phyloP scores from a whole-genome alignment of 2,329 filamentous ascomycete genomes.

The Fusarium zealandicum region DNA sequence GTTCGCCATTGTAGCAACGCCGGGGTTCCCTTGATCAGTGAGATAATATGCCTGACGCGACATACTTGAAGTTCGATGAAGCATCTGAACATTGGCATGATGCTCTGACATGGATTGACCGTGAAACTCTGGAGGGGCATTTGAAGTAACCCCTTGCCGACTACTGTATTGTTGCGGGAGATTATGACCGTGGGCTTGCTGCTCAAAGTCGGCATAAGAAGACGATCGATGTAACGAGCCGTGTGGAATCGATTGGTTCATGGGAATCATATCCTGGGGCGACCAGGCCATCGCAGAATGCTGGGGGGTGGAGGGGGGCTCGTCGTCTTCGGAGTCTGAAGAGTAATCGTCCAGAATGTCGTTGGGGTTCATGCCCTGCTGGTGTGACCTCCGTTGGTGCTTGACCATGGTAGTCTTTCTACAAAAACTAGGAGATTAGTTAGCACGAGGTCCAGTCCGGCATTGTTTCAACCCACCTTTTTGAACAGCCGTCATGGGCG shows the following conservation, averaged over 20 bases:
- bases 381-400: conserved; percentile 68
- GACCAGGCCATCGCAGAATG: conserved; percentile 62
- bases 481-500: conserved; percentile 66
- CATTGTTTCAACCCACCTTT: conserved; percentile 55
- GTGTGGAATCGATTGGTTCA: conserved; percentile 48
- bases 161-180: conserved; percentile 52
- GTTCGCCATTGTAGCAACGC: conserved; percentile 67
- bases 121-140: conserved; percentile 53
- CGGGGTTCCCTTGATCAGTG: conserved; percentile 67
- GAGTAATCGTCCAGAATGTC: conserved; percentile 62
- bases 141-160: conserved; percentile 56
- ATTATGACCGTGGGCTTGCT: conserved; percentile 52
- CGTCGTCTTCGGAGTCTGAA: conserved; percentile 64
- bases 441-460: conserved; percentile 15
- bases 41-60: conserved; percentile 62
- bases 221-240: conserved; percentile 58
- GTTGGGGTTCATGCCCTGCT: conserved; percentile 63
- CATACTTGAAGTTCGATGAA: conserved; percentile 58
- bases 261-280: conserved; percentile 51
- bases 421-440: conserved; percentile 64
- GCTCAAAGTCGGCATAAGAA: conserved; percentile 63
- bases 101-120: conserved; percentile 52
- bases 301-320: conserved; percentile 66
- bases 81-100: conserved; percentile 55
- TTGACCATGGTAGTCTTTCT: conserved; percentile 76